Evolutionary conservation across 164 flowering plant species (phyloP).

Genomic region (Cinnamomum micranthum): DNA sequence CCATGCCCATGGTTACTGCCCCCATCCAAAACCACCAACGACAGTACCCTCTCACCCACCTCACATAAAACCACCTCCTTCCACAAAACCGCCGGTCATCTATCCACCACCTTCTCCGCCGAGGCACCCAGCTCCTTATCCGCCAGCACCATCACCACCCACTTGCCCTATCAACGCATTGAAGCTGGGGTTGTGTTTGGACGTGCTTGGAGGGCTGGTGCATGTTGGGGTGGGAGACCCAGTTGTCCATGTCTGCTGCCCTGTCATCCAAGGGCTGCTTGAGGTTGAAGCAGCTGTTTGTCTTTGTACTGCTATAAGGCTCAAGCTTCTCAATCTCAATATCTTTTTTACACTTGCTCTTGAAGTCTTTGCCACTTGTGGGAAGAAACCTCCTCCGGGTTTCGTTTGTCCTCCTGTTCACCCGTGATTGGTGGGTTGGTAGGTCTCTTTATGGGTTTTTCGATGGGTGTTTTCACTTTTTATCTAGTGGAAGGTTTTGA

Average conservation of each 20-base stretch:
- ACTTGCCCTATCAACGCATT: conserved; percentile 71
- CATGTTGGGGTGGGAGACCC: conserved; percentile 79
- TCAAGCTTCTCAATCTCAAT: conserved; percentile 73
- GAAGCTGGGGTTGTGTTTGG: conserved; percentile 74
- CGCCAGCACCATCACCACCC: conserved; percentile 33
- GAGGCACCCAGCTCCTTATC: not conserved
- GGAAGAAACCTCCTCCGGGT: conserved; percentile 72
- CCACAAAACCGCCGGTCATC: conserved; percentile 11
- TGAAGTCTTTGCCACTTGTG: conserved; percentile 62
- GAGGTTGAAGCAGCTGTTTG: conserved; percentile 94
- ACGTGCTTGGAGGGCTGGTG: conserved; percentile 78
- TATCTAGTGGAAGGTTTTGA: too few species aligned
- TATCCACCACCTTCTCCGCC: conserved; percentile 15
- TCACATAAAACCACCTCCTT: not conserved
- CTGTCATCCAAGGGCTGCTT: conserved; percentile 68
- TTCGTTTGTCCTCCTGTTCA: conserved; percentile 53
- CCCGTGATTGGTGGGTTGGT: not conserved
- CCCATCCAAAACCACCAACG: conserved; percentile 13
- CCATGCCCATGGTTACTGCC: conserved; percentile 40
- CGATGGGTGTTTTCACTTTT: too few species aligned
- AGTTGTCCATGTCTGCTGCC: conserved; percentile 68
- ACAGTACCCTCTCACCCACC: conserved; percentile 7
- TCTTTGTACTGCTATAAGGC: conserved; percentile 65
- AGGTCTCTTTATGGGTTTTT: too few species aligned
- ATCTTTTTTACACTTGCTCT: conserved; percentile 81